phyloP scores from a whole-genome alignment of 257 asterid species.

The Solanum pinnatisectum region DNA sequence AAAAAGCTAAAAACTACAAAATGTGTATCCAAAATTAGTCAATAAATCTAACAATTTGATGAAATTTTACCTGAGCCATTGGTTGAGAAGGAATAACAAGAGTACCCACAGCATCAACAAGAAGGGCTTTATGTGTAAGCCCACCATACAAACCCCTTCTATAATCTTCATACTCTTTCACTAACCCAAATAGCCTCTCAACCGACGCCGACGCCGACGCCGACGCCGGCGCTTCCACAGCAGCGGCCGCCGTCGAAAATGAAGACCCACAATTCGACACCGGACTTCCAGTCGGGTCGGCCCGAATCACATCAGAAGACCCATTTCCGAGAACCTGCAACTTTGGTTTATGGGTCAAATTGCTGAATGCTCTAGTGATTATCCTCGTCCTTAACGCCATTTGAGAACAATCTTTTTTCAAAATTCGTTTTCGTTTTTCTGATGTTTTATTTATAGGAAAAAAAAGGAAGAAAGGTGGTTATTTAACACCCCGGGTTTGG shows the following conservation, averaged over 20 bases:
- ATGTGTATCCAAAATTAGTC: background rate
- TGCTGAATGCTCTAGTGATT: background rate
- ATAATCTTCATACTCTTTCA: conserved; percentile 86
- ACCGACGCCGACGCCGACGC: background rate
- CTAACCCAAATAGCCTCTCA: conserved; percentile 33
- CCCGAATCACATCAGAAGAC: background rate
- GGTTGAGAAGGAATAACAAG: conserved; percentile 94
- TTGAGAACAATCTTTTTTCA: background rate
- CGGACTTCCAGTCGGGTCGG: background rate
- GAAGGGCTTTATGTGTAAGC: conserved; percentile 82
- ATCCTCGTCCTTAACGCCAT: conserved; percentile 5
- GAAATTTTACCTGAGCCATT: conserved; percentile 70
- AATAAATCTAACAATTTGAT: background rate
- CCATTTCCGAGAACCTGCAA: background rate
- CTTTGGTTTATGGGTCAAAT: background rate
- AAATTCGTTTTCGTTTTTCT: background rate
- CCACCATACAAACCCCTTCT: conserved; percentile 82
- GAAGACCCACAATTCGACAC: background rate
- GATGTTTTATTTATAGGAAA: background rate
- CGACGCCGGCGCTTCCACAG: background rate
- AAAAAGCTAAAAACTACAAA: background rate
- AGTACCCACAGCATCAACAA: conserved; percentile 97
- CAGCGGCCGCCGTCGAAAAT: conserved; percentile 7
- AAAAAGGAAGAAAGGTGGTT: background rate
- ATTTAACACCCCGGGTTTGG: background rate